Base-by-base conservation (phyloP, 2,329 filamentous ascomycete species). In the Davidsoniella australis region DNA sequence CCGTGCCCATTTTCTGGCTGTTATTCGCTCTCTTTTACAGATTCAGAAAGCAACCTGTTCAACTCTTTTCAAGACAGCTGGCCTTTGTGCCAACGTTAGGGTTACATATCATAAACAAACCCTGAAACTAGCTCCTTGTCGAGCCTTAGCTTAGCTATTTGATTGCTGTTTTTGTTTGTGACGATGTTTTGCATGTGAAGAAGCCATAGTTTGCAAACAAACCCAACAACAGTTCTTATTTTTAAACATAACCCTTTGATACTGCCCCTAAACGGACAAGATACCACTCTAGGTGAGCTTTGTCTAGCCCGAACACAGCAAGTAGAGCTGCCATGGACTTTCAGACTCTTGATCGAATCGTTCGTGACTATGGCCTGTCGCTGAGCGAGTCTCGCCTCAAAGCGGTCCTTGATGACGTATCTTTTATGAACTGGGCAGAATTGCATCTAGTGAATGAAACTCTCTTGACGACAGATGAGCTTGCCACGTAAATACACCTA, bases 391-490 rank as follows among this genome's bases (percentile, higher is more conserved):
- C 55, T 20, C 56, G 55, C 41, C 53, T 71, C 39, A 61, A 61
- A 47, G 57, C 57, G 12, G 64, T 62, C 37, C 57, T 71, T 53
- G 58, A 33, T 10, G 63, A 68, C 48, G 55, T 56, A 1, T 55
- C 40, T 9, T 45, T 52, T 39, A 58, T 60, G 2, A 66, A 33
- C 29, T 33, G 29, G 29, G 29, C 12, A 12, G 29, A 33, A 33
- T 12, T 33, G 8, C 29, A 33, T 33, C 12, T 33, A 12, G 12
- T 4, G 12, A 33, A 33, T 33, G 72, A 76, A 53, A 74, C 71
- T 23, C 63, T 78, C 10, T 61, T 78, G 39, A 71, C 69, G 41
- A 63, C 62, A 49, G 70, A 76, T 56, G 75, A 78, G 60, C 61
- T 74, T 52, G 64, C 66, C 43, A 57, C 72, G 74, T 78, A 62